Evolutionary conservation across 148 eudicot species (phyloP), one percentile per base, ranked within the genome.

Genomic region (Fagopyrum tataricum): DNA sequence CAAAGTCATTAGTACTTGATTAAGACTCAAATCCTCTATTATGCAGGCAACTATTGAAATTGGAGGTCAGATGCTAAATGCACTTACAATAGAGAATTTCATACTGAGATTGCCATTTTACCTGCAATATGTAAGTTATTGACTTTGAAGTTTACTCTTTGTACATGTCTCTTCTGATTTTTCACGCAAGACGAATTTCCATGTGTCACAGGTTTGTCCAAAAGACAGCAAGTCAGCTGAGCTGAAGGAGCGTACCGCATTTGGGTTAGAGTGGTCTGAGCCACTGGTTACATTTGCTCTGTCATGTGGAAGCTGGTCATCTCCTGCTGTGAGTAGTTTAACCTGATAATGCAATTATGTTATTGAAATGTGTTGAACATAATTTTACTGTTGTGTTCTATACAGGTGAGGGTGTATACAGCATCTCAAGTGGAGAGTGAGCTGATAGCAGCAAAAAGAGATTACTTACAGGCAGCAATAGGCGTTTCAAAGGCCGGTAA

Each of bases 241-340:
- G 43, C 31, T 70, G 15, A 70, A 70, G 26, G 71, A 40, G 71
- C 48, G 72, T 15, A 46, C 24, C 26, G 21, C 72, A 20, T 70
- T 70, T 44, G 72, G 72, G 9, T 70, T 70, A 17, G 72, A 70
- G 72, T 70, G 72, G 72, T 70, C 72, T 4, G 72, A 70, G 51
- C 72, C 72, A 42, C 31, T 70, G 5, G 72, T 70, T 20, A 42
- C 72, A 4, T 70, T 70, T 43, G 72, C 72, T 18, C 51, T 70
- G 14, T 70, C 72, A 8, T 70, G 72, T 14, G 72, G 72, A 70
- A 70, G 51, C 72, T 70, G 72, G 72, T 70, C 72, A 43, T 91
- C 96, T 24, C 98, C 97, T 67, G 96, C 96, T 78, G 98, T 95
- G 79, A 91, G 97, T 81, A 70, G 24, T 37, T 71, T 40, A n/a